Evolutionary conservation across 1,284 basidiomycete species (phyloP), one percentile per base, ranked within the genome.

Genomic region (Fomitopsis schrenkii): DNA sequence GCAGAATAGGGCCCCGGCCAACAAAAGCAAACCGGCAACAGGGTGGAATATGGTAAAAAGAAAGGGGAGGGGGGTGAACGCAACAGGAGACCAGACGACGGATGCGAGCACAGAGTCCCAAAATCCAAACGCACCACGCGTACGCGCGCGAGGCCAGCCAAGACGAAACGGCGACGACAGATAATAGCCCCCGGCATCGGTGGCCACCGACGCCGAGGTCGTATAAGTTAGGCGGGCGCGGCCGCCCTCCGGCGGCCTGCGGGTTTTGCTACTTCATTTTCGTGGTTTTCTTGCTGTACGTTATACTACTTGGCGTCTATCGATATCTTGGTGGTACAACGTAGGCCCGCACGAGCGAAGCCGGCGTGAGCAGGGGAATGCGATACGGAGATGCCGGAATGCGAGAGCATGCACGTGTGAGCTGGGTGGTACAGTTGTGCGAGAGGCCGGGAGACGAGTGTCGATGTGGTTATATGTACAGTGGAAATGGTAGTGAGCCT

Each of bases 381-480:
- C 66, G 65, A 65, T 66, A 68, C 67, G 65, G 61, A 48, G 60
- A 65, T 59, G 60, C 57, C 40, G 59, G 61, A 59, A 60, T 67
- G 76, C 73, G 77, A 80, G 71, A 79, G 78, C 78, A 76, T 76
- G 77, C 73, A 70, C 67, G 71, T 72, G 71, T 71, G 70, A 67
- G 68, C 68, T 69, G 70, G 74, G 76, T 63, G 68, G 72, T 80
- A 79, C 78, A 80, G 72, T 61, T 63, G 62, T 59, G 60, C 61
- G 63, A 66, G 62, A 67, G 59, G 61, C 63, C 61, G 62, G 22
- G 48, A 60, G 63, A 64, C 60, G 62, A 62, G 64, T 63, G 62
- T 62, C 46, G 59, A 60, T 54, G 61, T 41, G 54, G 62, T 54
- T 63, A 66, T 63, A 70, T 68, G 63, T 64, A 66, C 63, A 68